Percentiles rank a stretch among this genome's conserved stretches.
phyloP scores from a whole-genome alignment of 306 rosid species.

The Lagenaria siceraria region DNA sequence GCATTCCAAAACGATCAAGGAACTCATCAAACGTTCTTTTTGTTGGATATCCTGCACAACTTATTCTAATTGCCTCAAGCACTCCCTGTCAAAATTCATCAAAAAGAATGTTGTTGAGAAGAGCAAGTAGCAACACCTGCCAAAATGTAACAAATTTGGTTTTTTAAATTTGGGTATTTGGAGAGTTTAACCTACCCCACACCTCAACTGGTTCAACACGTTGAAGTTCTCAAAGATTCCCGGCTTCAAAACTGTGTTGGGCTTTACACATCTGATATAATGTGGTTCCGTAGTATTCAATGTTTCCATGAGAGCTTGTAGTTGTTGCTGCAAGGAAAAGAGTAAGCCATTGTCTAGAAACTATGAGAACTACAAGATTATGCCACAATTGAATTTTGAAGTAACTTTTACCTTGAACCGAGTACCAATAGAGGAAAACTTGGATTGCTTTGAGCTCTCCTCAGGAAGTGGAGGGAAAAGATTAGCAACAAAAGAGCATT shows the following conservation, averaged over 20 bases:
- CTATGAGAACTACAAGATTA: conserved; percentile 1
- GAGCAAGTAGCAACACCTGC: neutral
- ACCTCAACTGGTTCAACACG: conserved; percentile 74
- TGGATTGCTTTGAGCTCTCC: conserved; percentile 77
- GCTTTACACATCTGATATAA: conserved; percentile 88
- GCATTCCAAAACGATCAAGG: conserved; percentile 86
- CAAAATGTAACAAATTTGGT: neutral
- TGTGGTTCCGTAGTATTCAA: conserved; percentile 77
- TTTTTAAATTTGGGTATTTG: neutral
- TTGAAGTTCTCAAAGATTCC: conserved; percentile 77
- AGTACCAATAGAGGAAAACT: conserved; percentile 69
- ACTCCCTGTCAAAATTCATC: conserved; percentile 53
- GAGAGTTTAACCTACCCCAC: conserved; percentile 50
- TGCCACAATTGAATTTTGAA: conserved; percentile 1
- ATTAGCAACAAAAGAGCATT: conserved; percentile 56
- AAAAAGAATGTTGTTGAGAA: conserved; percentile 1
- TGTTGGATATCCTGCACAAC: conserved; percentile 92
- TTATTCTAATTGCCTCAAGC: conserved; percentile 77
- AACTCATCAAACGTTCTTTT: conserved; percentile 77
- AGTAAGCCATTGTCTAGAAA: conserved; percentile 12
- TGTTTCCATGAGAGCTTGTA: conserved; percentile 82
- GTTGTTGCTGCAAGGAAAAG: conserved; percentile 55
- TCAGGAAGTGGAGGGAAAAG: conserved; percentile 74
- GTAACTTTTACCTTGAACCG: conserved; percentile 53
- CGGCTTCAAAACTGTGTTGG: conserved; percentile 76